A percentile compares a stretch with the other conserved stretches of the same genome.
Conservation (phyloP, 441 rosid species). For the Biscutella laevigata region DNA sequence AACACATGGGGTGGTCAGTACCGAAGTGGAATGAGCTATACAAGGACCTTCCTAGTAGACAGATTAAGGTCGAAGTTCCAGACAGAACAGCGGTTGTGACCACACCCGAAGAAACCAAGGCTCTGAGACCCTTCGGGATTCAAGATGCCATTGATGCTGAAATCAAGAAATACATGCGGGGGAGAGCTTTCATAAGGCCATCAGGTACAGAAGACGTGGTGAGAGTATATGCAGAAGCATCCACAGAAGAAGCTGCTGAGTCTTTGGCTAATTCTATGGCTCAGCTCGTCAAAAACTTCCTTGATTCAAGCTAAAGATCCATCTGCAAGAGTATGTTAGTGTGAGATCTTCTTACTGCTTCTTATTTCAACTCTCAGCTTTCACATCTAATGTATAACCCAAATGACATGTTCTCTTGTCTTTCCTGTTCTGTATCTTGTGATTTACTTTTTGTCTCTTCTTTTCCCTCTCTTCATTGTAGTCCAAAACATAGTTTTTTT, state of each 20-base stretch:
- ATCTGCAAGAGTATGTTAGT: slow-evolving; percentile 13
- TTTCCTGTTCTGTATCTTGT: background rate
- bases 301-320: slow-evolving; percentile 29
- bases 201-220: slow-evolving; percentile 92
- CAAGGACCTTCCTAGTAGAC: slow-evolving; percentile 81
- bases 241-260: slow-evolving; percentile 71
- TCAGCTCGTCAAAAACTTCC: slow-evolving; percentile 46
- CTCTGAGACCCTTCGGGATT: slow-evolving; percentile 60
- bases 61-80: slow-evolving; percentile 79
- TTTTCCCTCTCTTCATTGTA: background rate
- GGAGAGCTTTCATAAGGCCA: slow-evolving; percentile 76
- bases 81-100: slow-evolving; percentile 76
- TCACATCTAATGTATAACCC: slow-evolving; percentile 8
- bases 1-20: slow-evolving; percentile 72
- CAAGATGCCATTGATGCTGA: slow-evolving; percentile 80
- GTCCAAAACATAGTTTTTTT: background rate
- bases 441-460: background rate
- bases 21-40: slow-evolving; percentile 70
- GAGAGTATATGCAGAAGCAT: slow-evolving; percentile 86
- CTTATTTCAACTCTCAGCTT: background rate
- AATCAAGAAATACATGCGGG: slow-evolving; percentile 44
- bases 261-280: slow-evolving; percentile 63
- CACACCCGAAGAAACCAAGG: slow-evolving; percentile 67
- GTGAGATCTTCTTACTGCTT: background rate
- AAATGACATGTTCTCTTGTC: slow-evolving; percentile 4